These are phyloP conservation scores for Physcia stellaris DNA, from an alignment of 495 filamentous ascomycete species.

Conservation along the genomic window DNA sequence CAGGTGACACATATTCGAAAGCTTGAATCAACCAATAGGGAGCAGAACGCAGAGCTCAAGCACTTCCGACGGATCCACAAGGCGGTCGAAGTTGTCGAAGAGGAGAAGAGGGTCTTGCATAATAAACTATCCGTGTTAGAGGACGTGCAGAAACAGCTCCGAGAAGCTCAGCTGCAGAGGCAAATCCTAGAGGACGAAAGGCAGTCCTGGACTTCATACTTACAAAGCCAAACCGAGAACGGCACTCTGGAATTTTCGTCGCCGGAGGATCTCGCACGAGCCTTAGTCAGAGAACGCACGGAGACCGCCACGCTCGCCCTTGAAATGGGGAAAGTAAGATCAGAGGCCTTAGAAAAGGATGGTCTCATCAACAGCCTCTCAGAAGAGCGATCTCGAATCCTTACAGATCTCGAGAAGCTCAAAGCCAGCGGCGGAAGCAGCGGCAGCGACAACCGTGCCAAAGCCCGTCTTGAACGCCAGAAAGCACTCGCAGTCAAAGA, in stretches of 20 bases:
- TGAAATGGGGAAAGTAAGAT: conserved; percentile 59
- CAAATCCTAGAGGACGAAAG: conserved; percentile 83
- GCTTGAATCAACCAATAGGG: conserved; percentile 65
- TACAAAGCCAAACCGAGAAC: conserved; percentile 48
- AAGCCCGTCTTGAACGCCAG: conserved; percentile 70
- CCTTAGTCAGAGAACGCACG: conserved; percentile 66
- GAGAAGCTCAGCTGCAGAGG: conserved; percentile 65
- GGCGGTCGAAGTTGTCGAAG: conserved; percentile 84
- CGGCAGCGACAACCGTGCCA: conserved; percentile 37
- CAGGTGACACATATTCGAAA: conserved; percentile 81
- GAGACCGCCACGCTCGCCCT: conserved; percentile 67
- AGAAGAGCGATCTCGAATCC: conserved; percentile 44
- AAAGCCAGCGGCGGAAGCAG: conserved; percentile 32
- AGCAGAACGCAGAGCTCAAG: conserved; percentile 68
- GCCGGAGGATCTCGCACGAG: conserved; percentile 76
- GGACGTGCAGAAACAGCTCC: conserved; percentile 57
- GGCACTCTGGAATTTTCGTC: conserved; percentile 63
- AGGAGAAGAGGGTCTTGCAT: conserved; percentile 81
- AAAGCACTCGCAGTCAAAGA: conserved; percentile 77
- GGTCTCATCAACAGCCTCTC: conserved; percentile 60
- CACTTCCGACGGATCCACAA: conserved; percentile 65
- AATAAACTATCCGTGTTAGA: conserved; percentile 63
- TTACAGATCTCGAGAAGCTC: conserved; percentile 56
- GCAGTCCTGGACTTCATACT: conserved; percentile 71
- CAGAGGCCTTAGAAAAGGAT: conserved; percentile 71